Conservation (phyloP, 1,284 basidiomycete genomes). For the Puccinia coronata region DNA sequence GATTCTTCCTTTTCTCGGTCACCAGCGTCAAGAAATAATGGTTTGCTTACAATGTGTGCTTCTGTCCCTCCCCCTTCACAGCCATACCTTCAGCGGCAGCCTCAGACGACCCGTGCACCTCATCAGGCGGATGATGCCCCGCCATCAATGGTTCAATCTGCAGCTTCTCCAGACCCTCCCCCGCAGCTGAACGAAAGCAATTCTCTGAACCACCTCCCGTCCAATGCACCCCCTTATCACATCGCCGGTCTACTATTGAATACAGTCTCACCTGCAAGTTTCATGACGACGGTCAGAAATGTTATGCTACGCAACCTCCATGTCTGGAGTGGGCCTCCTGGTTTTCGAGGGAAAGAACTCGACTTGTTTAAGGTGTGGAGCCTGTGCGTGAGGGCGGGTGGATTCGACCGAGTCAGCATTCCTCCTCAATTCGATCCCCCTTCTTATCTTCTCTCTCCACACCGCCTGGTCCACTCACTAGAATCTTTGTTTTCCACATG, state of each 20-base stretch:
- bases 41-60: not conserved
- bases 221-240: not conserved
- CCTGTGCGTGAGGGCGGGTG: constrained; percentile 18
- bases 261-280: constrained; percentile 19
- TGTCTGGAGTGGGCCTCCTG: constrained; percentile 34
- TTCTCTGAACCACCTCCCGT: not conserved
- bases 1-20: not conserved
- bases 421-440: not conserved
- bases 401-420: constrained; percentile 40
- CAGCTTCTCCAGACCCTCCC: constrained; percentile 12
- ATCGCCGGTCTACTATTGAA: not conserved
- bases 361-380: constrained; percentile 36
- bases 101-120: constrained; percentile 10
- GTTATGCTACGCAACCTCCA: not conserved
- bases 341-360: constrained; percentile 42
- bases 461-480: not conserved
- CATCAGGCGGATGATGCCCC: constrained; percentile 8
- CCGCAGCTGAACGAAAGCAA: constrained; percentile 22
- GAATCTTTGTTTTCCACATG: not conserved
- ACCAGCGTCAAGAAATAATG: constrained; percentile 4
- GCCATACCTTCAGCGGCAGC: constrained; percentile 25
- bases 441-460: not conserved
- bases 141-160: constrained; percentile 19
- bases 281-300: constrained; percentile 24
- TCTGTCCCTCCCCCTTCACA: not conserved